Conservation (phyloP, 1,139 yeast genomes). For the Blastobotrys proliferans region DNA sequence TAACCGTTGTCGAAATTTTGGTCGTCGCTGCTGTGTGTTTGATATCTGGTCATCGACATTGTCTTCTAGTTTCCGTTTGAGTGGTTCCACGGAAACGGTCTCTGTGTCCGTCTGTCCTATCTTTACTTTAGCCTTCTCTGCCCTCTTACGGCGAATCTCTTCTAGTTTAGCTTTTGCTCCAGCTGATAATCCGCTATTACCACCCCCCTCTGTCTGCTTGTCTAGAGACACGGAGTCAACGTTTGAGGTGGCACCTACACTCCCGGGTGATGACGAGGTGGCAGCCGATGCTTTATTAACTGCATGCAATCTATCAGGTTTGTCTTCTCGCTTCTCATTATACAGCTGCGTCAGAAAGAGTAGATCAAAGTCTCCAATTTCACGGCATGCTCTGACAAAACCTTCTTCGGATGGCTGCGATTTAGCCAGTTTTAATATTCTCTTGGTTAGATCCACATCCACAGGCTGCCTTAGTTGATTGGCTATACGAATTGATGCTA, state of each 20-base stretch:
- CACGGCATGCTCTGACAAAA: constrained; percentile 29
- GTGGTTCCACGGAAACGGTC: neutral
- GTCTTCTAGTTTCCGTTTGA: neutral
- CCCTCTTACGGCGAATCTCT: constrained; percentile 21
- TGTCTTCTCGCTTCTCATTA: constrained; percentile 4
- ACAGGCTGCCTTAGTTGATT: constrained; percentile 26
- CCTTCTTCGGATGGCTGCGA: constrained; percentile 18
- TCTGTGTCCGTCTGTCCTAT: neutral
- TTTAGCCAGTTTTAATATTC: constrained; percentile 26
- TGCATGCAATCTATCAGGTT: too few relatives aligned
- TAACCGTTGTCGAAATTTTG: constrained; percentile 1
- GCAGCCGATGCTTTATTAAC: too few relatives aligned
- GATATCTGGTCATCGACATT: neutral
- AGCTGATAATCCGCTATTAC: constrained; percentile 19
- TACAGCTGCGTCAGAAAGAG: constrained; percentile 26
- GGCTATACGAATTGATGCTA: constrained; percentile 25
- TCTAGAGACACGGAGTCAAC: too few relatives aligned
- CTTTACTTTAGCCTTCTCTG: neutral
- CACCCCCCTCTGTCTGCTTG: too few relatives aligned
- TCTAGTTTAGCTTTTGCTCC: constrained; percentile 23
- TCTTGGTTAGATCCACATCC: constrained; percentile 25
- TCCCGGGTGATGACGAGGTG: too few relatives aligned
- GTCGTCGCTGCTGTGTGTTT: neutral
- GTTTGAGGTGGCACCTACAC: too few relatives aligned
- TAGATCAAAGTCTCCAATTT: constrained; percentile 30